A percentile compares a stretch with the other conserved stretches of the same genome.
phyloP scores from a whole-genome alignment of 2,329 filamentous ascomycete genomes.

The Hawksworthiomyces lignivorus region DNA sequence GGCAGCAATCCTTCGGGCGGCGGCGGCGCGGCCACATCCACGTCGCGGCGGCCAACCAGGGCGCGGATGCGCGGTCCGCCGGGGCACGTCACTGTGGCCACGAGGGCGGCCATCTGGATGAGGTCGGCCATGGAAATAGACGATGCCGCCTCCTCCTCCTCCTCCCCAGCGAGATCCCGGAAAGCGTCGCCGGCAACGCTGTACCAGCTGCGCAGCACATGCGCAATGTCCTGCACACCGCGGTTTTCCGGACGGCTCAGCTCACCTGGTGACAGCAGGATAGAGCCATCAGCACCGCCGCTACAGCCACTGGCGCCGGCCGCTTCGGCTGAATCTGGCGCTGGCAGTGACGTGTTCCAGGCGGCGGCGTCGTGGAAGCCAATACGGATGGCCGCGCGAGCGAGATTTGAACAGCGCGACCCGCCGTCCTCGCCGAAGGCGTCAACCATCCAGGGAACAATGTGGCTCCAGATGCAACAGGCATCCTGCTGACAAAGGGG shows the following conservation, averaged over 20 bases:
- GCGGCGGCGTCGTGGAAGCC: constrained; percentile 40
- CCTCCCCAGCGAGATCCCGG: neutral
- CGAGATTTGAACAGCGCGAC: constrained; percentile 19
- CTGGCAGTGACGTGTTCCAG: constrained; percentile 24
- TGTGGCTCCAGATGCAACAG: constrained; percentile 32
- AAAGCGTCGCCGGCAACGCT: neutral
- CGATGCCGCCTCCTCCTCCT: constrained; percentile 13
- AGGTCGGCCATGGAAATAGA: constrained; percentile 44
- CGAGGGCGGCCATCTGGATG: constrained; percentile 40
- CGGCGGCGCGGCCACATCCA: constrained; percentile 22
- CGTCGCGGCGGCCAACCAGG: constrained; percentile 42
- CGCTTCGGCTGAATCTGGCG: neutral
- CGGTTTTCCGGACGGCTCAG: constrained; percentile 32
- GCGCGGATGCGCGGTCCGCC: constrained; percentile 41
- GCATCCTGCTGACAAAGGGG: constrained; percentile 19
- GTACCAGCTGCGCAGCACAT: constrained; percentile 29
- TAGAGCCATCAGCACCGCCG: constrained; percentile 38
- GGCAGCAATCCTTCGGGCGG: constrained; percentile 38
- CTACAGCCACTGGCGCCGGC: neutral
- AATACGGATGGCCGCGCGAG: constrained; percentile 35
- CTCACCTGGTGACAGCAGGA: constrained; percentile 33
- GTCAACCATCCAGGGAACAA: constrained; percentile 27
- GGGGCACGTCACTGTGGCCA: constrained; percentile 43
- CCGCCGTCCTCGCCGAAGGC: constrained; percentile 22
- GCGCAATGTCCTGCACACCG: constrained; percentile 36